Conservation (phyloP, 495 filamentous ascomycete genomes). For the Hypoxylon lienhwacheense region DNA sequence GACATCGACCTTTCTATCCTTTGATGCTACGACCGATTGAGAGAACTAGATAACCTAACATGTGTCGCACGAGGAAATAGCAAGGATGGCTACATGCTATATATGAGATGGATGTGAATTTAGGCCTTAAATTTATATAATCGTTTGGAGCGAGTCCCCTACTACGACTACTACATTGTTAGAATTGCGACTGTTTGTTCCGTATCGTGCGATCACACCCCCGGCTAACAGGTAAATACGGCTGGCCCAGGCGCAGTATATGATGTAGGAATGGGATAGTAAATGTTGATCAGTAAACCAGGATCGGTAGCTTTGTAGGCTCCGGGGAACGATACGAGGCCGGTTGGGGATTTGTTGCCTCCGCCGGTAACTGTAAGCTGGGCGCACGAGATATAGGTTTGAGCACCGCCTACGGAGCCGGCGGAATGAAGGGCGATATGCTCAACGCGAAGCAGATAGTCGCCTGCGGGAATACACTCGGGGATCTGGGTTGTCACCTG, state of each 20-base stretch:
- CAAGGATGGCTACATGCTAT: neutral
- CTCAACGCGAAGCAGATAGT: constrained; percentile 63
- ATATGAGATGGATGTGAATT: constrained; percentile 12
- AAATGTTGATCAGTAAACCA: constrained; percentile 44
- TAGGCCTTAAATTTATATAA: constrained; percentile 26
- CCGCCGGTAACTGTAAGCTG: constrained; percentile 41
- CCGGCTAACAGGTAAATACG: constrained; percentile 46
- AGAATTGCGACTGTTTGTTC: no score
- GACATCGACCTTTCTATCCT: constrained; percentile 29
- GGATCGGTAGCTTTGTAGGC: constrained; percentile 42
- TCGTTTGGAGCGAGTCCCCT: no score
- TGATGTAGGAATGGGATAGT: constrained; percentile 42
- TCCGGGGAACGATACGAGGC: constrained; percentile 41
- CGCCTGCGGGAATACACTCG: constrained; percentile 49
- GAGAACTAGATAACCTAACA: neutral
- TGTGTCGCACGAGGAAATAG: no score
- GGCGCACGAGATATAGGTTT: constrained; percentile 51
- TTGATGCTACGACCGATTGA: constrained; percentile 35
- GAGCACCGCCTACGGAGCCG: constrained; percentile 47
- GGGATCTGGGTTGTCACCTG: constrained; percentile 52
- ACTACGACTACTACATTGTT: neutral
- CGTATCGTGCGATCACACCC: neutral
- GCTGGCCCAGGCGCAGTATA: constrained; percentile 50
- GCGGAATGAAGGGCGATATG: constrained; percentile 58
- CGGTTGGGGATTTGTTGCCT: constrained; percentile 37